Evolutionary conservation across 768 basidiomycete genomes (phyloP), one percentile per base, ranked within the genome.

Genomic region (Boletus pseudo-olivaceus): DNA sequence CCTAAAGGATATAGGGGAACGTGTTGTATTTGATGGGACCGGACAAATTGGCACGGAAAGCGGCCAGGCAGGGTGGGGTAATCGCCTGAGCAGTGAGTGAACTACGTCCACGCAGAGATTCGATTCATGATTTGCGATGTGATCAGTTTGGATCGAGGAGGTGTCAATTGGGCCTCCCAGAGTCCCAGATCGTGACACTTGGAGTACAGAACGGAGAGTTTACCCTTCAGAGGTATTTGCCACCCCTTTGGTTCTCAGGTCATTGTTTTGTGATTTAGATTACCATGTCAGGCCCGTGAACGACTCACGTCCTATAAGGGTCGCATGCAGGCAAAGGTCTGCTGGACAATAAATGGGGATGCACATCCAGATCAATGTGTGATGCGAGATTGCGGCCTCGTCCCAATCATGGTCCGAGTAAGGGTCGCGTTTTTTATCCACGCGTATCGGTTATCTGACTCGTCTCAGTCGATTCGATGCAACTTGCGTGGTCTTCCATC

Each of bases 331-430:
- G 84, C 87, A 40, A 90, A 89, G 69, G 67, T 98, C 38, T 85
- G 85, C 60, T 98, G 93, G 91, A 84, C 81, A 37, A 82, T 95
- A 52, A 80, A 79, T 27, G 71, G 71, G 34, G 79, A 84, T 51
- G 82, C 82, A n/a, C 83, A 87, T 46, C 76, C 77, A 8, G 80
- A 87, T 49, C 83, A 85, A 61, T 79, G 82, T 56, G 80, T 85
- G 38, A 87, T 74, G 47, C 75, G 87, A 62, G 96, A 98, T 53
- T 94, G 95, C 67, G 97, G 97, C 53, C 78, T 92, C 33, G 76
- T 98, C 15, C 97, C 97, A 4, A 87, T 99, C 72, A 98, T 99
- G 97, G 88, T 97, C 73, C 84, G 93, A 67, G 93, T 95, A 71
- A 66, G 92, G 78, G 30, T 35, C 12, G 14, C 30, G 7, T 47